Conservation (phyloP, 2,329 filamentous ascomycete genomes). For the Lanzia echinophila region DNA sequence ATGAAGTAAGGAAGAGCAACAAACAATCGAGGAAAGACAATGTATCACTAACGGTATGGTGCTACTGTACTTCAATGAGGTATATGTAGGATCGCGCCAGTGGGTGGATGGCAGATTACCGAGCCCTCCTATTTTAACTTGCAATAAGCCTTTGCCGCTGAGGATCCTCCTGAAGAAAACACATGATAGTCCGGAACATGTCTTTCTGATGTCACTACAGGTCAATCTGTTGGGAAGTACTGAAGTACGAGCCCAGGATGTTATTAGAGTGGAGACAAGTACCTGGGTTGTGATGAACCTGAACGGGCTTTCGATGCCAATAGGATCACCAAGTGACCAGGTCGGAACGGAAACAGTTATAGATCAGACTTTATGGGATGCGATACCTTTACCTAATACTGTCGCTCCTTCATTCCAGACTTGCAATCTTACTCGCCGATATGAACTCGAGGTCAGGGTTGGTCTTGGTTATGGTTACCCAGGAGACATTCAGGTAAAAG, state of each 20-base stretch:
- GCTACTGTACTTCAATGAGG: constrained; percentile 13
- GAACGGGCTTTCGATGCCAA: constrained; percentile 62
- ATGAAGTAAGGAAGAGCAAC: constrained; percentile 15
- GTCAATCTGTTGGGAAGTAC: constrained; percentile 78
- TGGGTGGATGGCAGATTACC: constrained; percentile 66
- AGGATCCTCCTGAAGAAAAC: constrained; percentile 74
- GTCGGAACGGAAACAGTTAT: constrained; percentile 63
- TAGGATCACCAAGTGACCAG: constrained; percentile 54
- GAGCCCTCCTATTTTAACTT: constrained; percentile 80
- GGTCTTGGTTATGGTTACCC: constrained; percentile 68
- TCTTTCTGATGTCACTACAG: constrained; percentile 73
- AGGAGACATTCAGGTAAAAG: constrained; percentile 32
- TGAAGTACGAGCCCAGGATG: constrained; percentile 68
- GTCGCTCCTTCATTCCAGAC: constrained; percentile 81
- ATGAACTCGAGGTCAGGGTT: constrained; percentile 76
- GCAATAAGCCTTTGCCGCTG: constrained; percentile 78
- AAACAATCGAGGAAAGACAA: constrained; percentile 22
- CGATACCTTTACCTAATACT: constrained; percentile 68
- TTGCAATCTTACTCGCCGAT: constrained; percentile 77
- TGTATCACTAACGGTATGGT: constrained; percentile 15
- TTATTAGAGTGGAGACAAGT: constrained; percentile 61
- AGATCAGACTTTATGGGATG: constrained; percentile 66
- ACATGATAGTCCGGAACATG: constrained; percentile 57
- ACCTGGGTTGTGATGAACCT: constrained; percentile 71
- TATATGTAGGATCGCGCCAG: constrained; percentile 15